Evolutionary conservation across 495 filamentous ascomycete genomes (phyloP).

Genomic region (Talaromyces borbonicus): DNA sequence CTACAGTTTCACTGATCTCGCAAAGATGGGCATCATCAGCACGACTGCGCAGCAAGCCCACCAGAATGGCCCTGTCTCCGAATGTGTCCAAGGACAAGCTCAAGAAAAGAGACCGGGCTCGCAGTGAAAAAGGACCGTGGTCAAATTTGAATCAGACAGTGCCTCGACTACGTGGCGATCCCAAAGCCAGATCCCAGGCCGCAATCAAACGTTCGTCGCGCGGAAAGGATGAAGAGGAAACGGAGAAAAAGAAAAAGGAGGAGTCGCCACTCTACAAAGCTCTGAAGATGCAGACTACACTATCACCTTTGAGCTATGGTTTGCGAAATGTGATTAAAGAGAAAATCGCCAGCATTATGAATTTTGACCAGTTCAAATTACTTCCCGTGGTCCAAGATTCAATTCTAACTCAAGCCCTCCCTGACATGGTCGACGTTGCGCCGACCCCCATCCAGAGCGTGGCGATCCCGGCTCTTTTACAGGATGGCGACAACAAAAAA

Average conservation of each 20-base stretch:
- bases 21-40: constrained; percentile 30
- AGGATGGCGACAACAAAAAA: constrained; percentile 20
- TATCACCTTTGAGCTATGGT: constrained; percentile 65
- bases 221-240: constrained; percentile 20
- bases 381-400: constrained; percentile 65
- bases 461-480: constrained; percentile 71
- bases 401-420: constrained; percentile 57
- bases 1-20: constrained; percentile 1
- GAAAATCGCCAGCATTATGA: constrained; percentile 55
- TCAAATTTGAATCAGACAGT: constrained; percentile 68
- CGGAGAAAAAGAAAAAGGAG: constrained; percentile 20
- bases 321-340: constrained; percentile 59
- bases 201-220: constrained; percentile 25
- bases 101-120: constrained; percentile 27
- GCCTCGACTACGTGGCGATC: constrained; percentile 43
- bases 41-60: constrained; percentile 38
- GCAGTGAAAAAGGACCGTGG: constrained; percentile 52
- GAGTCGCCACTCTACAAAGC: constrained; percentile 60
- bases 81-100: constrained; percentile 47
- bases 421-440: constrained; percentile 55
- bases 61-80: constrained; percentile 74
- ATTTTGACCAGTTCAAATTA: constrained; percentile 71
- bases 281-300: constrained; percentile 83
- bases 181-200: constrained; percentile 28
- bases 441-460: constrained; percentile 86